phyloP scores from a whole-genome alignment of 352 stramenopile genomes.

The Phytopythium aichiense region DNA sequence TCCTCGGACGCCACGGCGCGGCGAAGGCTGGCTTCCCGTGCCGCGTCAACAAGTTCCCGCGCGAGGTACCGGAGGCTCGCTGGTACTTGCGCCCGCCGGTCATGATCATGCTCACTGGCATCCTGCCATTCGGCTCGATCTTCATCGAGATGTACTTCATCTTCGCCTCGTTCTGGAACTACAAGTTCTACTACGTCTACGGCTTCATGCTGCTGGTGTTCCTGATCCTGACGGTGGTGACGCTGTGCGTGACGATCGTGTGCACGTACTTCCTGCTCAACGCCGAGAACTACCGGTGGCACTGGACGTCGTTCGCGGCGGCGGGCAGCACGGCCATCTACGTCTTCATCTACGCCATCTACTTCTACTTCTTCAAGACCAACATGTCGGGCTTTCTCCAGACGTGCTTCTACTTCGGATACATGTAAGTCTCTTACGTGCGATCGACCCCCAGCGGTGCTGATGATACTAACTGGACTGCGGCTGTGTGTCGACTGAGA shows the following conservation, averaged over 20 bases:
- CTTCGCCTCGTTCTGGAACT: conserved; percentile 99
- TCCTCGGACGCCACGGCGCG: conserved; percentile 93
- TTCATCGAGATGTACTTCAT: conserved; percentile 99
- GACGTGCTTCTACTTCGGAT: conserved; percentile 98
- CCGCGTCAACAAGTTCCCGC: conserved; percentile 97
- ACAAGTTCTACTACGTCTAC: conserved; percentile 99
- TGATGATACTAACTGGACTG: neutral
- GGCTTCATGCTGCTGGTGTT: conserved; percentile 99
- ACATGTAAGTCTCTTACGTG: conserved; percentile 83
- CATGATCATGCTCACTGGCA: conserved; percentile 93
- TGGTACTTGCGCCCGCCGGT: conserved; percentile 82
- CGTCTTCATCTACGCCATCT: conserved; percentile 98
- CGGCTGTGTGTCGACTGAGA: conserved; percentile 11
- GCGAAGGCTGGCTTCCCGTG: conserved; percentile 86
- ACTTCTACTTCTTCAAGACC: conserved; percentile 99
- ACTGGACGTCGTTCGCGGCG: conserved; percentile 97
- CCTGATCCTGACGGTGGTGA: conserved; percentile 97
- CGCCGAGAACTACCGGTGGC: conserved; percentile 99
- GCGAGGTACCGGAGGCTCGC: conserved; percentile 73
- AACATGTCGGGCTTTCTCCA: conserved; percentile 99
- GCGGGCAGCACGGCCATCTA: conserved; percentile 94
- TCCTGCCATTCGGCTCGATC: conserved; percentile 98
- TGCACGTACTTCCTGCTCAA: conserved; percentile 99
- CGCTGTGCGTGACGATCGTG: conserved; percentile 98
- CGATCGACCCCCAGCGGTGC: neutral